phyloP scores from a whole-genome alignment of 257 asterid species.

The Jasminum sambac region DNA sequence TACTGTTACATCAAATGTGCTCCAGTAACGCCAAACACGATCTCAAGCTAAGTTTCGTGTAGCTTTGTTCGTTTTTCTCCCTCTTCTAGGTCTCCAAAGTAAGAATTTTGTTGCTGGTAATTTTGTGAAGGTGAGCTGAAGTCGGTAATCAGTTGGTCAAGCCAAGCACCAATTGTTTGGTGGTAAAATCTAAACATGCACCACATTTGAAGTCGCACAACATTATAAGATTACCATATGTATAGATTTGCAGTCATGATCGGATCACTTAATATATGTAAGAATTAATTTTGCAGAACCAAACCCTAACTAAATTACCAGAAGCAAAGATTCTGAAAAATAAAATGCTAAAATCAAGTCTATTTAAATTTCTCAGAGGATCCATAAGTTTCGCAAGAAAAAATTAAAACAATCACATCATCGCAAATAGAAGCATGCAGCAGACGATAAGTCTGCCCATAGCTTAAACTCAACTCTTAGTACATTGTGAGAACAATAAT shows the following conservation, averaged over 20 bases:
- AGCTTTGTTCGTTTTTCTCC: neutral
- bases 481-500: constrained; percentile 10
- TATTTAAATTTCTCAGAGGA: neutral
- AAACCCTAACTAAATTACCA: neutral
- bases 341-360: neutral
- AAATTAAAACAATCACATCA: neutral
- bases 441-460: constrained; percentile 2
- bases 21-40: constrained; percentile 1
- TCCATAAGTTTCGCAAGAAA: constrained; percentile 15
- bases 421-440: constrained; percentile 14
- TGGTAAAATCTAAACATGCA: neutral
- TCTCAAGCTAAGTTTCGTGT: neutral
- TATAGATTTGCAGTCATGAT: neutral
- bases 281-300: constrained; percentile 2
- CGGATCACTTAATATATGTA: neutral
- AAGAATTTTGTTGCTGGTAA: neutral
- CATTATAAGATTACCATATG: neutral
- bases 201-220: neutral
- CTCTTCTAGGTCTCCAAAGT: neutral
- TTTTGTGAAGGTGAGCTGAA: constrained; percentile 1
- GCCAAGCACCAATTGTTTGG: neutral
- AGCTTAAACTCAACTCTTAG: constrained; percentile 14
- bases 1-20: neutral
- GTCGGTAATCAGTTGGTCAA: neutral
- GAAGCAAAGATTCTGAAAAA: constrained; percentile 5